Conservation (phyloP, 1,284 basidiomycete species). For the Cryptococcus wingfieldii region DNA sequence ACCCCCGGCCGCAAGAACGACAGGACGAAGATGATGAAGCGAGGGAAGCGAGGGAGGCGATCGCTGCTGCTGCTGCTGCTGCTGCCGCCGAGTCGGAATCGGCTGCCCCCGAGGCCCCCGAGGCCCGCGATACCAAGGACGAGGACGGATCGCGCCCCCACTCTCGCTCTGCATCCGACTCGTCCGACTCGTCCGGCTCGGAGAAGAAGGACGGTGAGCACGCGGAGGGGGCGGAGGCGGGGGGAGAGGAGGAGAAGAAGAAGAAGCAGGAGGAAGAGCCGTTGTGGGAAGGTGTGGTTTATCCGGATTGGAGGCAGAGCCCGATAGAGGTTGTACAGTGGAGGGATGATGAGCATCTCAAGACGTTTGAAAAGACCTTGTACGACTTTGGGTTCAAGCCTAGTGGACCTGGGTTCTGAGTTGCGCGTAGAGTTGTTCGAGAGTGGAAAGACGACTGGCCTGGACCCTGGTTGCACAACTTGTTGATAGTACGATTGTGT, state of each 20-base stretch:
- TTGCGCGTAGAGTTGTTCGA: conserved; percentile 1
- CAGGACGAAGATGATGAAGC: conserved; percentile 20
- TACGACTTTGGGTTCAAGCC: conserved; percentile 46
- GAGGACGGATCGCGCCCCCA: not conserved
- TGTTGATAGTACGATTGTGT: no score
- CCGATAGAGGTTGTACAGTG: conserved; percentile 46
- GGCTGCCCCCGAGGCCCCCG: not conserved
- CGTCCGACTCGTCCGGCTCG: not conserved
- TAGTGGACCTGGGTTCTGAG: conserved; percentile 37
- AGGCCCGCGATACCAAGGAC: not conserved
- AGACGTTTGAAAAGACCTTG: conserved; percentile 41
- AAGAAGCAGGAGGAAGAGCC: no score
- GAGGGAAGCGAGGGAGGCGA: conserved; percentile 1
- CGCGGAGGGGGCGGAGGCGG: not conserved
- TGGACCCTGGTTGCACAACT: no score
- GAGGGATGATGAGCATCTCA: conserved; percentile 36
- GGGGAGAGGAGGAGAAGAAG: conserved; percentile 5
- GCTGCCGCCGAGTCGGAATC: not conserved
- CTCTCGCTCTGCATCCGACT: not conserved
- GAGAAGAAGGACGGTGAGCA: conserved; percentile 5
- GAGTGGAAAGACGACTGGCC: no score
- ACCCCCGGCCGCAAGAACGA: conserved; percentile 31
- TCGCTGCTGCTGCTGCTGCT: not conserved
- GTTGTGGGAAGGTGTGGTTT: conserved; percentile 7
- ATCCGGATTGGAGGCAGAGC: conserved; percentile 26